These are phyloP conservation scores for Sugiyamaella xylanicola DNA, from an alignment of 1,139 yeast species.

Conservation along the genomic window DNA sequence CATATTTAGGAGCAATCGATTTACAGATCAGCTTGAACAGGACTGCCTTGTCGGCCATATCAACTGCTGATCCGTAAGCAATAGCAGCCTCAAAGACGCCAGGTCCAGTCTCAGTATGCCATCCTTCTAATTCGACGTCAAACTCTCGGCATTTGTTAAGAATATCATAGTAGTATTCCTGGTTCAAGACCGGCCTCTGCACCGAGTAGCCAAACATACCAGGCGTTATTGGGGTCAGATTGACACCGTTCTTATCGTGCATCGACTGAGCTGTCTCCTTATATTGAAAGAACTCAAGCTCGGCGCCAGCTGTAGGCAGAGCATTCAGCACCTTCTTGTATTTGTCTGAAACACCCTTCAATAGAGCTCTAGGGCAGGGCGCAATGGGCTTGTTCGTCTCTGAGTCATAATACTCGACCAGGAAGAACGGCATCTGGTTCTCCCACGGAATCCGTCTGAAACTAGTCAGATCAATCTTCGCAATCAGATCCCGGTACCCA, in stretches of 20 bases:
- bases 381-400: conserved; percentile 36
- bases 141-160: conserved; percentile 34
- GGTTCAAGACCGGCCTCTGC: conserved; percentile 39
- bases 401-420: conserved; percentile 38
- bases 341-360: conserved; percentile 31
- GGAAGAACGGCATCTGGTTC: conserved; percentile 38
- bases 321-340: conserved; percentile 25
- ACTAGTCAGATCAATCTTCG: conserved; percentile 37
- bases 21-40: conserved; percentile 43
- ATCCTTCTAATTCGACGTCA: conserved; percentile 41
- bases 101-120: conserved; percentile 47
- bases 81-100: conserved; percentile 46
- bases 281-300: conserved; percentile 44
- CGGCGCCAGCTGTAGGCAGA: conserved; percentile 42
- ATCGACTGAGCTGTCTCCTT: conserved; percentile 38
- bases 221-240: conserved; percentile 39
- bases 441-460: conserved; percentile 42
- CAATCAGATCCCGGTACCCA: conserved; percentile 42
- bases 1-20: conserved; percentile 38
- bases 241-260: conserved; percentile 35
- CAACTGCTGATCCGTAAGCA: conserved; percentile 38
- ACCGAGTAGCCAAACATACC: conserved; percentile 46
- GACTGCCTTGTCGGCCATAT: conserved; percentile 42
- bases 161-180: conserved; percentile 39
- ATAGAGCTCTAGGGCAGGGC: conserved; percentile 41